Percentiles rank a stretch among this genome's conserved stretches.
phyloP scores from a whole-genome alignment of 164 flowering plant species.

The Magnolia sinica region DNA sequence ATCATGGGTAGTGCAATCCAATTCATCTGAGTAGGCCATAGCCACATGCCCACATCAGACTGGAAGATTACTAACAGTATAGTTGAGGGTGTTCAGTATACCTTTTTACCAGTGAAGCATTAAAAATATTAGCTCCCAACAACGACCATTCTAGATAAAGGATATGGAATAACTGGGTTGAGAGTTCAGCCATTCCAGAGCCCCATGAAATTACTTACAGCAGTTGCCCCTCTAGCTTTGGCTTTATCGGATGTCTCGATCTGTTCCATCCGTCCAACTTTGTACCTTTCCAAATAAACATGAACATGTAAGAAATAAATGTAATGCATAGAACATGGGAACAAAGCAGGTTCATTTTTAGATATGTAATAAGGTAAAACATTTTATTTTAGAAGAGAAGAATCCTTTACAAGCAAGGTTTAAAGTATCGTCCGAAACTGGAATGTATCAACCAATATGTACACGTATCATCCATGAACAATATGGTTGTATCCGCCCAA shows the following conservation, averaged over 20 bases:
- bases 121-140: neutral
- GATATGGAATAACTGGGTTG: neutral
- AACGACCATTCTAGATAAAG: neutral
- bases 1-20: no score
- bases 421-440: neutral
- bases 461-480: neutral
- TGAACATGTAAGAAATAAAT: neutral
- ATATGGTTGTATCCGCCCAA: neutral
- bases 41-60: no score
- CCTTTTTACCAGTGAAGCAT: no score
- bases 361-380: no score
- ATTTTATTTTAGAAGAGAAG: neutral
- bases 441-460: neutral
- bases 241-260: slow-evolving; percentile 86
- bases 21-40: no score
- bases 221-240: slow-evolving; percentile 76
- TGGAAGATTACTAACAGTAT: no score
- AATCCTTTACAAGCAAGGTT: neutral
- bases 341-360: neutral
- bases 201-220: slow-evolving; percentile 52
- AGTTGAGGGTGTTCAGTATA: no score
- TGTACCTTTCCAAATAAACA: slow-evolving; percentile 49
- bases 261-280: slow-evolving; percentile 96
- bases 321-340: neutral
- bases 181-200: neutral